Evolutionary conservation across 1,284 basidiomycete species (phyloP).

Genomic region (Flammula alnicola): DNA sequence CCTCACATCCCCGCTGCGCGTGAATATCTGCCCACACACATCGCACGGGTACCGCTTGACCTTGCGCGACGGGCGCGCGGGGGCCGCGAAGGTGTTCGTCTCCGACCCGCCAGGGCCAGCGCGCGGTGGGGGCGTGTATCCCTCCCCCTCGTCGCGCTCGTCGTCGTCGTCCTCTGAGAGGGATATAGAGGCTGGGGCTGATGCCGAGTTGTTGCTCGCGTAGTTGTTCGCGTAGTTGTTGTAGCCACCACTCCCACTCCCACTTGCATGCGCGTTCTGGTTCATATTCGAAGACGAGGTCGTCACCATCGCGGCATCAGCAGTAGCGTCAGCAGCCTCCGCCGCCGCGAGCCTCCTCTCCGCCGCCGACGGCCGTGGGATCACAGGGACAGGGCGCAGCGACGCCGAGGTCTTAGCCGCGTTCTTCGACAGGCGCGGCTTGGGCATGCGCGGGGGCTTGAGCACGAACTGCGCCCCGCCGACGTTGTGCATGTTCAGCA

Average conservation of each 20-base stretch:
- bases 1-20: constrained; percentile 26
- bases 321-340: too few relatives aligned
- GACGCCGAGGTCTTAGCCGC: too few relatives aligned
- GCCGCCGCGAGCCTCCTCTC: too few relatives aligned
- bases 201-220: too few relatives aligned
- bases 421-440: too few relatives aligned
- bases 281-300: too few relatives aligned
- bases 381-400: too few relatives aligned
- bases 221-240: too few relatives aligned
- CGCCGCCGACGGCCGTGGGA: too few relatives aligned
- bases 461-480: constrained; percentile 25
- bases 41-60: constrained; percentile 25
- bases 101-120: neutral
- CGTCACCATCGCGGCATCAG: too few relatives aligned
- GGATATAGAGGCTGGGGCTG: neutral
- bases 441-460: constrained; percentile 18
- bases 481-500: constrained; percentile 13
- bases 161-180: neutral
- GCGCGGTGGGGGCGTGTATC: neutral
- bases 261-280: neutral
- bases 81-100: constrained; percentile 22
- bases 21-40: constrained; percentile 27
- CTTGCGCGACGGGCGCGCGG: constrained; percentile 21
- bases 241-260: neutral
- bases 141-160: neutral